Conservation (phyloP, 352 stramenopile species). For the Phytophthora sansomeana region DNA sequence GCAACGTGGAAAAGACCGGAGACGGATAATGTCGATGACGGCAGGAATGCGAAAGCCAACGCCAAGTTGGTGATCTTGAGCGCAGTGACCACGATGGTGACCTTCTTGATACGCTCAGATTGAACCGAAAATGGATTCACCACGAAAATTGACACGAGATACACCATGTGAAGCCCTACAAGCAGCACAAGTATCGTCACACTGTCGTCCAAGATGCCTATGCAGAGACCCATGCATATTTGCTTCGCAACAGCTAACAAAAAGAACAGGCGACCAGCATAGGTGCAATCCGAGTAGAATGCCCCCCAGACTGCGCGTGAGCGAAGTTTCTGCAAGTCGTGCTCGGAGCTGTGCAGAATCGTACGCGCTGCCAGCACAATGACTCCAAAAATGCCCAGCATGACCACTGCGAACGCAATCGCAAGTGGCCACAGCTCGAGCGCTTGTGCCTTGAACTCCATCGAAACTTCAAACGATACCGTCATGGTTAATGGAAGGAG, state of each 20-base stretch:
- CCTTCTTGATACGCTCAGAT: slow-evolving; percentile 19
- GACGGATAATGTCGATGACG: slow-evolving; percentile 37
- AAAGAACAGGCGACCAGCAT: slow-evolving; percentile 60
- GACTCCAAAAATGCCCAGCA: slow-evolving; percentile 36
- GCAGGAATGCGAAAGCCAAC: slow-evolving; percentile 56
- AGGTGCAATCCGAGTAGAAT: slow-evolving; percentile 59
- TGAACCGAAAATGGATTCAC: slow-evolving; percentile 34
- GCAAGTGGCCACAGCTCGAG: slow-evolving; percentile 23
- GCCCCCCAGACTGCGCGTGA: slow-evolving; percentile 53
- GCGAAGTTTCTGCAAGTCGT: slow-evolving; percentile 42
- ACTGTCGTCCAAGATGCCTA: slow-evolving; percentile 52
- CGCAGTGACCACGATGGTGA: slow-evolving; percentile 39
- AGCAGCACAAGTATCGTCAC: slow-evolving; percentile 50
- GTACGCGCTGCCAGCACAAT: slow-evolving; percentile 42
- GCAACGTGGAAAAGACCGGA: slow-evolving; percentile 34
- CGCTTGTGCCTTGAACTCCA: slow-evolving; percentile 48
- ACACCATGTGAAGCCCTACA: slow-evolving; percentile 52
- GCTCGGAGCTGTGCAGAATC: slow-evolving; percentile 44
- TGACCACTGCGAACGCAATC: slow-evolving; percentile 42
- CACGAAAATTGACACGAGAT: slow-evolving; percentile 42
- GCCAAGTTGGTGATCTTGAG: slow-evolving; percentile 60
- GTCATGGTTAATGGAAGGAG: slow-evolving; percentile 60
- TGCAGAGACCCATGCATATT: slow-evolving; percentile 49
- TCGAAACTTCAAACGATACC: slow-evolving; percentile 61
- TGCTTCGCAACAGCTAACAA: slow-evolving; percentile 50